phyloP scores from a whole-genome alignment of 1,284 basidiomycete genomes.

The Somion occarium region DNA sequence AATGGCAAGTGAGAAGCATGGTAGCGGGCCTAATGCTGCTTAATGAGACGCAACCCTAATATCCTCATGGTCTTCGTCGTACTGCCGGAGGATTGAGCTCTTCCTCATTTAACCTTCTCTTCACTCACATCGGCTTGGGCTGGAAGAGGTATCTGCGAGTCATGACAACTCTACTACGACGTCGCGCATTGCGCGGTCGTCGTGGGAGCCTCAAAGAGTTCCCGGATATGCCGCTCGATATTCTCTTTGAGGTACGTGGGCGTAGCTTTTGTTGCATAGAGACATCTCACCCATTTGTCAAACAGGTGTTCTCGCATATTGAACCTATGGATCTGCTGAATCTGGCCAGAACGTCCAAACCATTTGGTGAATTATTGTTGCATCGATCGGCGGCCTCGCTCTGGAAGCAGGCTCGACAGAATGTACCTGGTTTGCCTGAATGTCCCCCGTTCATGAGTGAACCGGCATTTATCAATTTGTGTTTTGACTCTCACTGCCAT shows the following conservation, averaged over 20 bases:
- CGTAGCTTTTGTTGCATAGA: background rate
- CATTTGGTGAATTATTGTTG: conserved; percentile 34
- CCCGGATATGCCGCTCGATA: conserved; percentile 21
- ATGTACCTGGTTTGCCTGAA: conserved; percentile 19
- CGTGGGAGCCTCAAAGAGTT: conserved; percentile 3
- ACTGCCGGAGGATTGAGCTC: too few relatives aligned
- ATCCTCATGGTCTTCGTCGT: too few relatives aligned
- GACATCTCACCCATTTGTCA: background rate
- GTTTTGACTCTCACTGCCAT: conserved; percentile 16
- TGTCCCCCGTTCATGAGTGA: conserved; percentile 30
- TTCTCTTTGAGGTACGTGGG: conserved; percentile 16
- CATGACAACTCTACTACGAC: too few relatives aligned
- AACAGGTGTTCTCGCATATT: conserved; percentile 42
- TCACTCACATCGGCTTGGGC: too few relatives aligned
- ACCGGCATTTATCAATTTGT: conserved; percentile 26
- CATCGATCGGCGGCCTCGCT: conserved; percentile 30
- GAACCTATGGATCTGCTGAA: conserved; percentile 42
- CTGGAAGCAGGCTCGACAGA: conserved; percentile 34
- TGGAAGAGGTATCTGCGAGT: too few relatives aligned
- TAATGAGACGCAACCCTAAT: background rate
- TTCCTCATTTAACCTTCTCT: too few relatives aligned
- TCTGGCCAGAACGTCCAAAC: conserved; percentile 35
- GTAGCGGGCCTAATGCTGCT: too few relatives aligned
- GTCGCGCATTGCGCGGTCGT: background rate
- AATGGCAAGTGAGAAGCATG: too few relatives aligned